Base-by-base conservation (phyloP, 371 early-diverging fungal genomes). In the Smittium culicis region DNA sequence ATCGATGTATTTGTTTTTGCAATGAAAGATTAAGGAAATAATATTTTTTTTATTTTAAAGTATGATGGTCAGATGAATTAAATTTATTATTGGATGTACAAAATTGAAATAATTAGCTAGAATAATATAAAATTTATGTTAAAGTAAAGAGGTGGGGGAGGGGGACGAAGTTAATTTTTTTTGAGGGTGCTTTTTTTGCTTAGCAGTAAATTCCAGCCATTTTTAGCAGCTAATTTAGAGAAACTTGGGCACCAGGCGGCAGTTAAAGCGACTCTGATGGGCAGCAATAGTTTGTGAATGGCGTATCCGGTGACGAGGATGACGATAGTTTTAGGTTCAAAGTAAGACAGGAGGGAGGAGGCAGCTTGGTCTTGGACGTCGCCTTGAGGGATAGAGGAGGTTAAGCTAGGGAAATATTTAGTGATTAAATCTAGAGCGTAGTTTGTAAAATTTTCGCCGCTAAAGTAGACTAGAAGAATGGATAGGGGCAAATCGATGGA, bases 171-270 rank as follows among this genome's bases (percentile, higher is more conserved):
- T n/a, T n/a, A n/a, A n/a, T n/a, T n/a, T n/a, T n/a, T n/a, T n/a
- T n/a, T n/a, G n/a, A n/a, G n/a, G n/a, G n/a, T n/a, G n/a, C n/a
- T n/a, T n/a, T 62, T 62, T 24, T 29, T 73, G 67, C 72, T 74
- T 25, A 77, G 71, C 60, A 77, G 66, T 77, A 77, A 77, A 34
- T 68, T 77, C 77, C 70, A 64, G 1, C 77, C 77, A 57, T 74
- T 70, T 29, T 69, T 70, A 65, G 73, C 70, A 11, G 77, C 77
- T n/a, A 70, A 68, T 58, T 73, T 71, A 32, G 77, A 75, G 29
- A 72, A 71, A 72, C 71, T 69, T 54, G 77, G 77, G 61, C 72
- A 57, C 25, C 77, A 33, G 25, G 77, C 77, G 2, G 77, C 77
- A 16, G 71, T 73, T 2, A 77, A 29, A 11, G 64, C 78, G 31